Evolutionary conservation across 1,284 basidiomycete species (phyloP).

Genomic region (Trichosporon faecale): DNA sequence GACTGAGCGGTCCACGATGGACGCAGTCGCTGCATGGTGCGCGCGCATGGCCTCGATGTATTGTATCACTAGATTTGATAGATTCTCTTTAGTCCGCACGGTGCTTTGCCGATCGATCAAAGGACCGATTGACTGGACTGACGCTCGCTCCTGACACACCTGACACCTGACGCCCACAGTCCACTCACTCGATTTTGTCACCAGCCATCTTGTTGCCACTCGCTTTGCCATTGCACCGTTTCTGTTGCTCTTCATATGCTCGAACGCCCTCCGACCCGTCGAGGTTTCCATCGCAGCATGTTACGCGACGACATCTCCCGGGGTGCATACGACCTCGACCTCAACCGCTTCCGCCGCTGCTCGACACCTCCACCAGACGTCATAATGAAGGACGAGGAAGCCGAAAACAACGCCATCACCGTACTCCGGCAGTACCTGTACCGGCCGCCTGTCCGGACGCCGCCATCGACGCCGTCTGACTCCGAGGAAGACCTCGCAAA

Average conservation of each 20-base stretch:
- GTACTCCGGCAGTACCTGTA: neutral
- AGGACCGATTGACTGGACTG: neutral
- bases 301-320: neutral
- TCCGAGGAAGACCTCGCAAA: neutral
- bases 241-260: conserved; percentile 4
- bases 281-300: neutral
- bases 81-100: neutral
- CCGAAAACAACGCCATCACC: neutral
- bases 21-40: neutral
- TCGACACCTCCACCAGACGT: conserved; percentile 2
- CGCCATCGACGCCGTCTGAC: neutral
- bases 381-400: conserved; percentile 5
- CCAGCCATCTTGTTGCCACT: neutral
- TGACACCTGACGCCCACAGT: neutral
- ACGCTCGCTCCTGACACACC: neutral
- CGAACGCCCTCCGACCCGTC: conserved; percentile 2
- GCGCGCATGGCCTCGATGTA: neutral
- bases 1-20: neutral
- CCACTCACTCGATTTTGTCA: conserved; percentile 7
- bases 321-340: neutral
- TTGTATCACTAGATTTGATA: conserved; percentile 6
- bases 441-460: neutral
- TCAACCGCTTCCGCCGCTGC: neutral
- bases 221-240: neutral
- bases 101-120: conserved; percentile 8